phyloP scores from a whole-genome alignment of 1,284 basidiomycete species.

The Neonothopanus nambi region DNA sequence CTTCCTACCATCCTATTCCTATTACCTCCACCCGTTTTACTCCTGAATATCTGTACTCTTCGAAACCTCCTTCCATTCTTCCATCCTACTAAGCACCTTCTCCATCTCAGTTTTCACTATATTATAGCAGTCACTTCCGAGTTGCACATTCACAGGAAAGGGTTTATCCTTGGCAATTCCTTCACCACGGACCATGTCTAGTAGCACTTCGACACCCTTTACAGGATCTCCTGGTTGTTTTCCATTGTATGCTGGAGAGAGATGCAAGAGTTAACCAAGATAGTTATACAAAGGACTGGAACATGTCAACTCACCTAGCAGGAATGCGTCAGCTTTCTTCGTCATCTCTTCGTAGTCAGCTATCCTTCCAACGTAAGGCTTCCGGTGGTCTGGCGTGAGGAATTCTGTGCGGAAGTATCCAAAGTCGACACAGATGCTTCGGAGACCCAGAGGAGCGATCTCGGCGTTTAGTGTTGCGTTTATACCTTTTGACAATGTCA shows the following conservation, averaged over 20 bases:
- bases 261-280: slow-evolving; percentile 2
- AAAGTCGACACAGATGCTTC: slow-evolving; percentile 42
- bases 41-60: too few species aligned
- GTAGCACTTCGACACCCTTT: slow-evolving; percentile 29
- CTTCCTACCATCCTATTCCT: too few species aligned
- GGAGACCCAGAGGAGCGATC: slow-evolving; percentile 42
- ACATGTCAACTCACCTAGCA: slow-evolving; percentile 25
- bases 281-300: background rate
- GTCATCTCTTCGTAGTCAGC: slow-evolving; percentile 37
- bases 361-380: slow-evolving; percentile 33
- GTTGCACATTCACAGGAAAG: slow-evolving; percentile 27
- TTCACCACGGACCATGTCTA: slow-evolving; percentile 32
- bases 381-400: slow-evolving; percentile 32
- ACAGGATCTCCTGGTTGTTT: slow-evolving; percentile 30
- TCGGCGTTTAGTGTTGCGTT: slow-evolving; percentile 39
- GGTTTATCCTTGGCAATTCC: slow-evolving; percentile 24
- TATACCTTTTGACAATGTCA: slow-evolving; percentile 25
- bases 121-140: slow-evolving; percentile 30
- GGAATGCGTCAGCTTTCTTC: slow-evolving; percentile 25
- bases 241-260: slow-evolving; percentile 18
- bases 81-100: slow-evolving; percentile 21
- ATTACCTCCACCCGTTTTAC: too few species aligned
- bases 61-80: slow-evolving; percentile 31
- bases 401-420: slow-evolving; percentile 46
- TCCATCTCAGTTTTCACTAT: slow-evolving; percentile 25